Conservation (phyloP, 257 asterid species). For the Capsicum chinense region DNA sequence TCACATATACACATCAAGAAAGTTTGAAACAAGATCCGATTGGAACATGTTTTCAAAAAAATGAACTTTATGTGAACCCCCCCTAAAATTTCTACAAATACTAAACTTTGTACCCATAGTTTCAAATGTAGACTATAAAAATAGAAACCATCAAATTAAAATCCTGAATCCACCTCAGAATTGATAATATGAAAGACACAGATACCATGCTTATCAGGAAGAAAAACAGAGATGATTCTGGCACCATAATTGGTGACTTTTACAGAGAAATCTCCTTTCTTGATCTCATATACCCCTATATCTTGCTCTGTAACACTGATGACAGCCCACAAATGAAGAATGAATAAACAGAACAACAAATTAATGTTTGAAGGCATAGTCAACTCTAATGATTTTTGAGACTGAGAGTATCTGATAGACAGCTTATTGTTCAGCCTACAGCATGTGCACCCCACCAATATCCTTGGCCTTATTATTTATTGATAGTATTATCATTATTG, state of each 20-base stretch:
- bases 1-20: not conserved
- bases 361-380: constrained; percentile 37
- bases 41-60: not conserved
- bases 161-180: not conserved
- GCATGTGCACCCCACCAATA: not conserved
- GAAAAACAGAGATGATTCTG: constrained; percentile 32
- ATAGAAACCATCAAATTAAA: not conserved
- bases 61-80: too few species aligned
- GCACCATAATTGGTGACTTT: constrained; percentile 34
- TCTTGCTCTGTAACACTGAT: not conserved
- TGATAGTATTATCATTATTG: not conserved
- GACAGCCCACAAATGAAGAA: constrained; percentile 30
- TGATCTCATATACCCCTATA: constrained; percentile 26
- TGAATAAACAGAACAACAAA: constrained; percentile 35
- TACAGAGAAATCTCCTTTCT: constrained; percentile 32
- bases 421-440: not conserved
- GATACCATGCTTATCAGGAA: constrained; percentile 35
- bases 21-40: not conserved
- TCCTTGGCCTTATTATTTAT: not conserved
- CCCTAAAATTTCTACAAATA: not conserved
- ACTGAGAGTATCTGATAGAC: not conserved
- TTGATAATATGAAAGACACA: not conserved
- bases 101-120: not conserved
- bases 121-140: not conserved
- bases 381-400: not conserved